These are phyloP conservation scores for Purshia tridentata DNA, from an alignment of 306 rosid genomes.

Conservation along the genomic window DNA sequence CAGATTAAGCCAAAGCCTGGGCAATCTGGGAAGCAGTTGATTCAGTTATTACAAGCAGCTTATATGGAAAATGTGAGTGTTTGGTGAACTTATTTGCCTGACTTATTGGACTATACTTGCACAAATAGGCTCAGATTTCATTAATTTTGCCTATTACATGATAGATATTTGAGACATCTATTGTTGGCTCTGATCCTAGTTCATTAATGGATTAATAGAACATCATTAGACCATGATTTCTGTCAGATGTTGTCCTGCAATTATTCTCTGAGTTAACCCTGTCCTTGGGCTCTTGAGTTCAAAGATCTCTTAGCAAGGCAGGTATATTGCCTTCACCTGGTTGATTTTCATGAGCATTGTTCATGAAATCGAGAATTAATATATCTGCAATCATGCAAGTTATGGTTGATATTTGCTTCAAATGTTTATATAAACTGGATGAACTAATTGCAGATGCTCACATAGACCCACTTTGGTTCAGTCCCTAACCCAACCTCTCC, in stretches of 20 bases:
- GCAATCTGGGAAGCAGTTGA: constrained; percentile 68
- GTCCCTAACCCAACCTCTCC: not conserved
- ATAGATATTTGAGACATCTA: not conserved
- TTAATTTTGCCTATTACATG: not conserved
- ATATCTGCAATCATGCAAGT: too few relatives aligned
- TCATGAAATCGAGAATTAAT: too few relatives aligned
- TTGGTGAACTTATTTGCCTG: not conserved
- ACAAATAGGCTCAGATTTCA: not conserved
- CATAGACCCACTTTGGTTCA: not conserved
- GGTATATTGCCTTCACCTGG: not conserved
- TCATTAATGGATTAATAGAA: not conserved
- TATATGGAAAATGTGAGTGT: constrained; percentile 77
- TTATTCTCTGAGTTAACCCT: not conserved
- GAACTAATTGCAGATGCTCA: not conserved
- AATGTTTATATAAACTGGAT: not conserved
- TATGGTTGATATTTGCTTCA: too few relatives aligned
- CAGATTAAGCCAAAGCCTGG: constrained; percentile 83
- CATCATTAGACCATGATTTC: not conserved
- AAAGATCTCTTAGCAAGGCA: not conserved
- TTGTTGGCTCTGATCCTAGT: not conserved
- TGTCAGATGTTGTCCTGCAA: not conserved
- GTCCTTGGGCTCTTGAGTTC: not conserved
- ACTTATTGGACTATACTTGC: not conserved
- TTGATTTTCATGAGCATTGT: not conserved
- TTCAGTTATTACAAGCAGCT: constrained; percentile 59